A percentile compares a stretch with the other conserved stretches of the same genome.
Evolutionary conservation across 2,329 filamentous ascomycete species (phyloP).

Genomic region (Ophiocordyceps camponoti-leonardi): DNA sequence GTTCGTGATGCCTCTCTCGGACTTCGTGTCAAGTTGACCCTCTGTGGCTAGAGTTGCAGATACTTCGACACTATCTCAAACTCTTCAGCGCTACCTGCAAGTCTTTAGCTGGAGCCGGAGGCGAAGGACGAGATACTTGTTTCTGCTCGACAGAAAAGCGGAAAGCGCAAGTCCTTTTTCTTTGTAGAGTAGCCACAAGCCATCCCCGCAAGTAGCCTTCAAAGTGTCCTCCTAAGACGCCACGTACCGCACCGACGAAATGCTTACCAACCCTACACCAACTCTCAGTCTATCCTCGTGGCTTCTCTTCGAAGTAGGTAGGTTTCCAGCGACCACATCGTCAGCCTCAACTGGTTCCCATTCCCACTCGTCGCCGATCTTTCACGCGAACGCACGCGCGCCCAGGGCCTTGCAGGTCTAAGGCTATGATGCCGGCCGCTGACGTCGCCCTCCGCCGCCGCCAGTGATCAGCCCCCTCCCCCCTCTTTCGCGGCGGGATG

Average conservation of each 20-base stretch:
- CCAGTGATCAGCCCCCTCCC: neutral
- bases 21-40: neutral
- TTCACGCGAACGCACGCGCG: neutral
- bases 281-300: too few relatives aligned
- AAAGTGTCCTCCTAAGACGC: neutral
- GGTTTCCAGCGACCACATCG: neutral
- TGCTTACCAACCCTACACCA: neutral
- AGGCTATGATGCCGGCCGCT: neutral
- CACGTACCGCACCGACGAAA: neutral
- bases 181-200: neutral
- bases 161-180: neutral
- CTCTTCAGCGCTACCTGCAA: neutral
- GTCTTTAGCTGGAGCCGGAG: neutral
- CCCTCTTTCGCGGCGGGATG: slow-evolving; percentile 27
- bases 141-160: neutral
- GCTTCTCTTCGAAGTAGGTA: neutral
- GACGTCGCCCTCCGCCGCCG: neutral
- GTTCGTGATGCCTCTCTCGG: neutral
- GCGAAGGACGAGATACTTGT: neutral
- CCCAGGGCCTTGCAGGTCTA: neutral
- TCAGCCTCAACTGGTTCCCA: neutral
- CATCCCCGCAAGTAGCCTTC: neutral
- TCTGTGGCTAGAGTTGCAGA: neutral
- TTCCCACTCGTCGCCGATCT: neutral
- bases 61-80: neutral